phyloP scores from a whole-genome alignment of 805 yeast genomes.

The Cyberlindnera saturnus region DNA sequence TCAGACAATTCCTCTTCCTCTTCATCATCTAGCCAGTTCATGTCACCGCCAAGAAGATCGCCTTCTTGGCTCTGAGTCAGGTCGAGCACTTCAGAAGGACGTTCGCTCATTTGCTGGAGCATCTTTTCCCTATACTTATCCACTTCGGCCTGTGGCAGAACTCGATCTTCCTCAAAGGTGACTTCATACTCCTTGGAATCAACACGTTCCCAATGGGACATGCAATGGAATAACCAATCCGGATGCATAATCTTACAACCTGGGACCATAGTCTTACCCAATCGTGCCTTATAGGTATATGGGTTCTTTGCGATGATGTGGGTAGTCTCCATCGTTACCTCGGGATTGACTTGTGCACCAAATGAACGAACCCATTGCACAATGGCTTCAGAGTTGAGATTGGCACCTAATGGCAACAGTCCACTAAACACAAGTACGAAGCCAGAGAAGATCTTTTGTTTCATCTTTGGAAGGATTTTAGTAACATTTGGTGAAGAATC shows the following conservation, averaged over 20 bases:
- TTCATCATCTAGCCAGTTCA: conserved; percentile 25
- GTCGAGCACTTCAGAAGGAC: conserved; percentile 6
- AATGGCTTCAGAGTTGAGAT: conserved; percentile 71
- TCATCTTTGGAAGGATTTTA: conserved; percentile 69
- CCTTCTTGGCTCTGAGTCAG: conserved; percentile 38
- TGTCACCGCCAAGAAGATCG: conserved; percentile 28
- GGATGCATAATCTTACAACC: conserved; percentile 76
- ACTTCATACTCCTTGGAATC: conserved; percentile 60
- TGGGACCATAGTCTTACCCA: conserved; percentile 59
- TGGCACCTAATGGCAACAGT: conserved; percentile 77
- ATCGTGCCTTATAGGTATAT: conserved; percentile 77
- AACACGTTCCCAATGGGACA: conserved; percentile 70
- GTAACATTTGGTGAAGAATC: conserved; percentile 60
- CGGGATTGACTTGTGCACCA: conserved; percentile 79
- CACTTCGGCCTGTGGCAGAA: conserved; percentile 37
- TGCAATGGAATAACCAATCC: conserved; percentile 87
- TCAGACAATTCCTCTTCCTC: conserved; percentile 41
- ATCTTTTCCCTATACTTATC: conserved; percentile 26
- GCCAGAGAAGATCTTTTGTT: conserved; percentile 58
- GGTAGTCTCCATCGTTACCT: conserved; percentile 68
- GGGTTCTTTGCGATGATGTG: conserved; percentile 82
- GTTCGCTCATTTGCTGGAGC: conserved; percentile 20
- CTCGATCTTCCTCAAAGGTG: conserved; percentile 40
- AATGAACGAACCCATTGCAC: conserved; percentile 89
- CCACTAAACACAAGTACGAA: conserved; percentile 79